phyloP scores from a whole-genome alignment of 306 rosid species.

The Cucumis sativus region Cucumber_9930_V3 NC_026656.2:3662001-3662500 shows the following conservation, averaged over 20 bases:
- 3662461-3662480: no score
- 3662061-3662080: no score
- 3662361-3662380: not conserved
- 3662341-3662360: not conserved
- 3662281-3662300: not conserved
- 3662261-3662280: not conserved
- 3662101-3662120: not conserved
- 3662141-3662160: not conserved
- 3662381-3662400: not conserved
- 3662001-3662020: not conserved
- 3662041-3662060: no score
- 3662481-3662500: no score
- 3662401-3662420: not conserved
- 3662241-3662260: not conserved
- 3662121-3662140: no score
- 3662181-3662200: not conserved
- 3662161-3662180: slow-evolving; percentile 8
- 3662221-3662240: slow-evolving; percentile 6
- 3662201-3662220: slow-evolving; percentile 10
- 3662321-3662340: not conserved
- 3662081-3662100: no score
- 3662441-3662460: not conserved
- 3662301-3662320: not conserved
- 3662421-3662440: not conserved
- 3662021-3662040: not conserved